A percentile compares a stretch with the other conserved stretches of the same genome.
phyloP scores from a whole-genome alignment of 75 land plant genomes.

The Cunninghamia lanceolata region DNA sequence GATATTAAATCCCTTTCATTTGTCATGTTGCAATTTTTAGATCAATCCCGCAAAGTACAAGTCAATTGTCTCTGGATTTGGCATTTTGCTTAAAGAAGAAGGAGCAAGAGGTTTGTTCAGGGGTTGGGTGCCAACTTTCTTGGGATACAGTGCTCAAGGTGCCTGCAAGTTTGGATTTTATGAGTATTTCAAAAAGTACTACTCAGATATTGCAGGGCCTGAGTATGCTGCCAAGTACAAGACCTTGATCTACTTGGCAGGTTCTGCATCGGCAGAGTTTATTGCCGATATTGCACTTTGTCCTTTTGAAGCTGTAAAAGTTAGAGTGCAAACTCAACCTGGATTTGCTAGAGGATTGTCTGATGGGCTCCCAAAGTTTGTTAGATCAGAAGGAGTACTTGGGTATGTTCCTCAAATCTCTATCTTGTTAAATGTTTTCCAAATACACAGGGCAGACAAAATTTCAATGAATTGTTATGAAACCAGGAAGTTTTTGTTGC shows the following conservation, averaged over 20 bases:
- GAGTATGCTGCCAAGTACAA: slow-evolving; percentile 79
- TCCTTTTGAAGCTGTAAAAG: slow-evolving; percentile 94
- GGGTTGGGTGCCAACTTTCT: slow-evolving; percentile 91
- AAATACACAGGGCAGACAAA: background rate
- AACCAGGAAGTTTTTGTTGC: background rate
- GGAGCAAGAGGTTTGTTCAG: slow-evolving; percentile 71
- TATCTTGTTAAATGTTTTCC: background rate
- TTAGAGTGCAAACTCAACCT: slow-evolving; percentile 93
- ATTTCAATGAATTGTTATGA: background rate
- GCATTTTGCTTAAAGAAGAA: slow-evolving; percentile 61
- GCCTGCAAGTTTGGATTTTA: slow-evolving; percentile 96
- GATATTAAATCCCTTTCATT: background rate
- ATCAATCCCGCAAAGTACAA: slow-evolving; percentile 91
- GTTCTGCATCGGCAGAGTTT: slow-evolving; percentile 90
- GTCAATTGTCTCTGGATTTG: slow-evolving; percentile 63
- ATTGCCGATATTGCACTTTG: slow-evolving; percentile 93
- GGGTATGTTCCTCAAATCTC: slow-evolving; percentile 45
- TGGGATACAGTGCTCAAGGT: slow-evolving; percentile 94
- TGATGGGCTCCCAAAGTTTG: slow-evolving; percentile 83
- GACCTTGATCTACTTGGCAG: slow-evolving; percentile 83
- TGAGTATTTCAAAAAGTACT: slow-evolving; percentile 91
- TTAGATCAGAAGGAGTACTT: slow-evolving; percentile 65
- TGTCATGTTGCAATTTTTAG: slow-evolving; percentile 21
- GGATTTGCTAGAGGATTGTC: slow-evolving; percentile 84
- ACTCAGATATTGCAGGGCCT: slow-evolving; percentile 81